phyloP scores from a whole-genome alignment of 2,329 filamentous ascomycete species.

The Fusarium ramigenum region DNA sequence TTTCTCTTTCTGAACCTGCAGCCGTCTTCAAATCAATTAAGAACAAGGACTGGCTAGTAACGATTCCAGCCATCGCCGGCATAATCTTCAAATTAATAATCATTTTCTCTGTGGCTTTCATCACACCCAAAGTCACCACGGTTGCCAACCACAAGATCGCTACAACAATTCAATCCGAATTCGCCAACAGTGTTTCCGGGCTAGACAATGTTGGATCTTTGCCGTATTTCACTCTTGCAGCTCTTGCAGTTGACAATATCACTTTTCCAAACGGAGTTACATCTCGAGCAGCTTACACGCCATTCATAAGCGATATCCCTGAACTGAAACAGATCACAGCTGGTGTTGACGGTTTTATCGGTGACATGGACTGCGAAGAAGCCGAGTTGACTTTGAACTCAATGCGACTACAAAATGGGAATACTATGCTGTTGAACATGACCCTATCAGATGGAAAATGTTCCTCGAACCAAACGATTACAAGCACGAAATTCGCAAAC shows the following conservation, averaged over 20 bases:
- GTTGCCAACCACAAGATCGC: constrained; percentile 36
- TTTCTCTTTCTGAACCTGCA: constrained; percentile 44
- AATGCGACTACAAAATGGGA: constrained; percentile 28
- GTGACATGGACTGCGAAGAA: constrained; percentile 45
- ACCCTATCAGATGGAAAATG: constrained; percentile 40
- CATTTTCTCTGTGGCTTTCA: constrained; percentile 49
- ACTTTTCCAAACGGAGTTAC: constrained; percentile 48
- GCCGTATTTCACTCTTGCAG: constrained; percentile 48
- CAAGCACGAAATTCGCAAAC: constrained; percentile 27
- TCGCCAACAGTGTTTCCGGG: constrained; percentile 41
- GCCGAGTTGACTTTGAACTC: constrained; percentile 40
- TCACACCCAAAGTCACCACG: constrained; percentile 46
- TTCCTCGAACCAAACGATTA: constrained; percentile 27
- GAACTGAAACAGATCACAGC: constrained; percentile 41
- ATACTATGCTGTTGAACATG: constrained; percentile 42
- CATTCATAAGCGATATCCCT: constrained; percentile 43
- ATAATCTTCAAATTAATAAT: constrained; percentile 48
- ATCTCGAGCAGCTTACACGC: constrained; percentile 48
- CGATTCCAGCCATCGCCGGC: constrained; percentile 37
- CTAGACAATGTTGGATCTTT: constrained; percentile 40
- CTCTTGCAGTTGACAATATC: constrained; percentile 43
- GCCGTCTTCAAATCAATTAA: constrained; percentile 43
- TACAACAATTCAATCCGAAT: constrained; percentile 43
- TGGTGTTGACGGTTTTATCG: constrained; percentile 49
- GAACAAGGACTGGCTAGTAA: constrained; percentile 50